Evolutionary conservation across 371 early-diverging fungal genomes (phyloP).

Genomic region (Mucor ambiguus): DNA sequence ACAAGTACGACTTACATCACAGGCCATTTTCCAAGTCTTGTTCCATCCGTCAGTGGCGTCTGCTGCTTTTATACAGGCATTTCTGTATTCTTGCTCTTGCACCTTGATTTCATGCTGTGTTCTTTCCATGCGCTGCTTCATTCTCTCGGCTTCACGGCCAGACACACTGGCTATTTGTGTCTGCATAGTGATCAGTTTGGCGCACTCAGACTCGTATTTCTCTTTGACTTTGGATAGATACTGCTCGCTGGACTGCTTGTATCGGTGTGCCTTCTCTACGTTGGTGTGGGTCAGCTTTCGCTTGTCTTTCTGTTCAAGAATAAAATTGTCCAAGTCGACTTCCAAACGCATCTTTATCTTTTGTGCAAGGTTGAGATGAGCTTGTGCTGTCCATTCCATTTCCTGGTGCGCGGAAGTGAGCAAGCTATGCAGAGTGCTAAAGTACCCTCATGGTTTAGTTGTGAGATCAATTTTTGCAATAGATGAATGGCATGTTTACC

Average conservation of each 20-base stretch:
- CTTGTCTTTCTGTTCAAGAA: conserved; percentile 76
- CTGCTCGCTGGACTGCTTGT: conserved; percentile 47
- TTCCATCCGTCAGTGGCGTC: conserved; percentile 78
- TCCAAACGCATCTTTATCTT: conserved; percentile 82
- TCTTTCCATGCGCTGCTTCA: conserved; percentile 38
- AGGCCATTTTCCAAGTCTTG: conserved; percentile 65
- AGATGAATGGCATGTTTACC: conserved; percentile 46
- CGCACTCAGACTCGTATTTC: conserved; percentile 70
- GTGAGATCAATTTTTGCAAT: no score
- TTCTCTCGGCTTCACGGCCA: conserved; percentile 36
- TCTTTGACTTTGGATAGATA: conserved; percentile 60
- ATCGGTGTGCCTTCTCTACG: conserved; percentile 57
- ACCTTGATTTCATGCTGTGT: conserved; percentile 39
- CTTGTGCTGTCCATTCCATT: conserved; percentile 75
- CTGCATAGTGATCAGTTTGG: conserved; percentile 40
- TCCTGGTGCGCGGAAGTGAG: conserved; percentile 77
- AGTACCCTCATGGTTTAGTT: not conserved
- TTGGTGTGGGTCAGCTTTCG: conserved; percentile 54
- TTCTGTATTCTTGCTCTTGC: conserved; percentile 72
- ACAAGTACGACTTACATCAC: conserved; percentile 55
- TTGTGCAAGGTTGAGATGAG: conserved; percentile 77
- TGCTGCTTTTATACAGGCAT: conserved; percentile 60
- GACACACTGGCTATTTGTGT: conserved; percentile 37
- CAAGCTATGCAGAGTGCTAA: conserved; percentile 66
- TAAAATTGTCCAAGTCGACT: conserved; percentile 73